These are phyloP conservation scores for Aspergillus unguis DNA, from an alignment of 2,329 filamentous ascomycete genomes.

Conservation along the genomic window DNA sequence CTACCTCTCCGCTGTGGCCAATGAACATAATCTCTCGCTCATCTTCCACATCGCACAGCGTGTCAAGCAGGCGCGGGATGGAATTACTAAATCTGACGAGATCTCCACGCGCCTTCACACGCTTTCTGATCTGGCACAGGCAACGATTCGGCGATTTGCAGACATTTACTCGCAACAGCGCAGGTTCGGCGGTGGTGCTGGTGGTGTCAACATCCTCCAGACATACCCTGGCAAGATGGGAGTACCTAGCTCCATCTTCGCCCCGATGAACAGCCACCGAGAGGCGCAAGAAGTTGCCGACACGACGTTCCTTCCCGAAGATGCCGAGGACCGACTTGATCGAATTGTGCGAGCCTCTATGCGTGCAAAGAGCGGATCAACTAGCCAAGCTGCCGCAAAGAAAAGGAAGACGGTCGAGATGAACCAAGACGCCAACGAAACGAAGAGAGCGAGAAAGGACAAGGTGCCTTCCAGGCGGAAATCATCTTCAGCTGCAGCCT, in stretches of 20 bases:
- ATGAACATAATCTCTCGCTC: slow-evolving; percentile 79
- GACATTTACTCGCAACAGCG: slow-evolving; percentile 73
- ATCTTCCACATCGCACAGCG: slow-evolving; percentile 91
- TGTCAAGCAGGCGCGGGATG: slow-evolving; percentile 85
- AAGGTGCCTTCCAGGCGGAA: slow-evolving; percentile 35
- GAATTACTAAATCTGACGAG: slow-evolving; percentile 56
- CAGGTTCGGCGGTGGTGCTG: slow-evolving; percentile 40
- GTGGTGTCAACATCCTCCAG: slow-evolving; percentile 61
- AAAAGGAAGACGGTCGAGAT: slow-evolving; percentile 43
- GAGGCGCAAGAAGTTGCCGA: slow-evolving; percentile 81
- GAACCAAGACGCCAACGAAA: slow-evolving; percentile 22
- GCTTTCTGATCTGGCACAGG: slow-evolving; percentile 80
- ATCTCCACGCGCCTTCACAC: slow-evolving; percentile 65
- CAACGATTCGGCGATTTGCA: slow-evolving; percentile 78
- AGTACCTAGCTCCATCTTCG: slow-evolving; percentile 75
- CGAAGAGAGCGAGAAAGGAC: slow-evolving; percentile 34
- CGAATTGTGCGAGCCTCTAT: slow-evolving; percentile 67
- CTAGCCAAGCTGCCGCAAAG: slow-evolving; percentile 28
- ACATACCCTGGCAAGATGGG: slow-evolving; percentile 77
- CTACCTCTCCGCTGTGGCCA: slow-evolving; percentile 78
- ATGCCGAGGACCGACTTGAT: slow-evolving; percentile 72
- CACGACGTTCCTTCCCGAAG: slow-evolving; percentile 77
- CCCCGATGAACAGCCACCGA: slow-evolving; percentile 69
- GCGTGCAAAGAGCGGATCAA: slow-evolving; percentile 53
- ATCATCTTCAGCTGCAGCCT: slow-evolving; percentile 28